A percentile compares a stretch with the other conserved stretches of the same genome.
Conservation (phyloP, 129 eudicot species). For the carrot (Daucus carota) region DNA sequence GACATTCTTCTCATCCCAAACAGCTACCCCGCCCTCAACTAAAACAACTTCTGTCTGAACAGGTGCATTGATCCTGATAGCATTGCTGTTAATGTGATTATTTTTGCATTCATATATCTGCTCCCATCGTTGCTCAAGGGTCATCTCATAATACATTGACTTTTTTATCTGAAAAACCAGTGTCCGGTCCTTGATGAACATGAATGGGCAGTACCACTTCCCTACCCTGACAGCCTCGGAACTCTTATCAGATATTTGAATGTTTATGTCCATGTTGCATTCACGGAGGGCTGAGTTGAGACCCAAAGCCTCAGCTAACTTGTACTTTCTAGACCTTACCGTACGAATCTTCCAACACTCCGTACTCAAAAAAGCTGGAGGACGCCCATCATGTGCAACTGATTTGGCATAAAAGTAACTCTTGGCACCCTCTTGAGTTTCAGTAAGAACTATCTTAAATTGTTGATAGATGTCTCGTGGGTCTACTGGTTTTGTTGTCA, state of each 20-base stretch:
- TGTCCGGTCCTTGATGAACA: conserved; percentile 52
- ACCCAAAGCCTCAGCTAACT: conserved; percentile 50
- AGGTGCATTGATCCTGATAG: conserved; percentile 25
- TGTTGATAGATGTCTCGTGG: conserved; percentile 51
- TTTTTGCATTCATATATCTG: conserved; percentile 27
- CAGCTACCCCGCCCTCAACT: conserved; percentile 26
- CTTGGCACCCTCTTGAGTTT: neutral
- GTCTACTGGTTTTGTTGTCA: conserved; percentile 49
- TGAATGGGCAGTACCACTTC: conserved; percentile 74
- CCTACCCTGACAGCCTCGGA: conserved; percentile 43
- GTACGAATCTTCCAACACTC: conserved; percentile 30
- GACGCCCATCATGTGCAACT: conserved; percentile 40
- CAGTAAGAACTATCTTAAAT: conserved; percentile 24
- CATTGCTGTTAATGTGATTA: conserved; percentile 13
- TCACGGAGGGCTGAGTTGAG: conserved; percentile 40
- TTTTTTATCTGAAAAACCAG: conserved; percentile 34
- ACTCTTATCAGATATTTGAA: conserved; percentile 19
- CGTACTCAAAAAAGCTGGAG: conserved; percentile 45
- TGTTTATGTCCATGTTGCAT: conserved; percentile 29
- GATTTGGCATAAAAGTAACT: conserved; percentile 35
- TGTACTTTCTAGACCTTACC: conserved; percentile 30
- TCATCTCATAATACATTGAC: conserved; percentile 51
- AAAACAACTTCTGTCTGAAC: conserved; percentile 28
- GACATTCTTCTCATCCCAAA: conserved; percentile 31
- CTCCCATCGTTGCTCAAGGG: conserved; percentile 16